Conservation (phyloP, 1,284 basidiomycete species). For the Agroathelia rolfsii region DNA sequence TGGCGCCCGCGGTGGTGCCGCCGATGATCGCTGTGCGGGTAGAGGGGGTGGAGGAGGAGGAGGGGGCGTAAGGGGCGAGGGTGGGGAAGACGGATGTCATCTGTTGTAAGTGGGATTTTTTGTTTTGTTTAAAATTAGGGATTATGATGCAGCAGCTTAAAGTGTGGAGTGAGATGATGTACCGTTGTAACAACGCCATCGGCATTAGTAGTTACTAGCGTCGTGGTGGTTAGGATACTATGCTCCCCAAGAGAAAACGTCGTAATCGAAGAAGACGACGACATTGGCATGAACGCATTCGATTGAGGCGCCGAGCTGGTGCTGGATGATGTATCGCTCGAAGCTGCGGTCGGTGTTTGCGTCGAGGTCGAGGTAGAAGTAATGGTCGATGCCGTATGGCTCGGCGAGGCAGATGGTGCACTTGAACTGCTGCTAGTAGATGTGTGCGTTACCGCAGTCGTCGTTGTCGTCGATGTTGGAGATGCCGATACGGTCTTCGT, state of each 20-base stretch:
- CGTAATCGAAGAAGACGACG: neutral
- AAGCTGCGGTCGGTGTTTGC: slow-evolving; percentile 11
- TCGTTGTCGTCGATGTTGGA: no score
- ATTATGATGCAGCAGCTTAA: neutral
- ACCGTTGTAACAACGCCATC: neutral
- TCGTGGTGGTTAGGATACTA: neutral
- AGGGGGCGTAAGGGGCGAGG: slow-evolving; percentile 8
- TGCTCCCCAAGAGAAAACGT: neutral
- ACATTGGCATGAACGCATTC: slow-evolving; percentile 5
- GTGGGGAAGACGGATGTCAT: slow-evolving; percentile 7
- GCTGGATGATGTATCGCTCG: slow-evolving; percentile 10
- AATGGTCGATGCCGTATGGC: slow-evolving; percentile 8
- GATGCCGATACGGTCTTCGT: no score
- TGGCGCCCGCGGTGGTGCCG: slow-evolving; percentile 35
- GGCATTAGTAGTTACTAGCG: neutral
- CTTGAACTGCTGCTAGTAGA: no score
- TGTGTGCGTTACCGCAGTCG: no score
- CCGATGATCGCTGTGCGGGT: slow-evolving; percentile 33
- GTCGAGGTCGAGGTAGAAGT: slow-evolving; percentile 10
- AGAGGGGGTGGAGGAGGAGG: slow-evolving; percentile 11
- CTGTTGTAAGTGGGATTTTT: neutral
- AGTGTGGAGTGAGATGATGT: neutral
- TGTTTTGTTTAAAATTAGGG: neutral
- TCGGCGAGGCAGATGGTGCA: no score
- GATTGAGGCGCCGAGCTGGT: slow-evolving; percentile 7